Conservation (phyloP, 2,329 filamentous ascomycete species). For the Whalleya microplaca region DNA sequence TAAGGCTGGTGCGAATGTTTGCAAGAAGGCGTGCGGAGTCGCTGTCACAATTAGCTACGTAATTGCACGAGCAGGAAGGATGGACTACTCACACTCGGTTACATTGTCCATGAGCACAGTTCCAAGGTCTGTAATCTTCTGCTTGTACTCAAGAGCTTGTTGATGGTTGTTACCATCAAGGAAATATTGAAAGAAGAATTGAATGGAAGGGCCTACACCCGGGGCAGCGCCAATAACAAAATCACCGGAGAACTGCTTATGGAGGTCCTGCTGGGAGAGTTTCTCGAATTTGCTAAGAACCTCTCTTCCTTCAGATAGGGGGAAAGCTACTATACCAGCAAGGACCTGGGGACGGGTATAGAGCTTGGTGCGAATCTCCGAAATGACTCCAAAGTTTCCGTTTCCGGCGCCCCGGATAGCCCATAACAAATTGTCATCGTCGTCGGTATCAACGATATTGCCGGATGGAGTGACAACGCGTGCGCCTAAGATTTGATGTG, state of each 20-base stretch:
- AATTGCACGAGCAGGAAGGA: not conserved
- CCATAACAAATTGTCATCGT: not conserved
- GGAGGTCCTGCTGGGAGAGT: not conserved
- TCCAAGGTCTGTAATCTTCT: not conserved
- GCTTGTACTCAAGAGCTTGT: not conserved
- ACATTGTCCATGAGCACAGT: not conserved
- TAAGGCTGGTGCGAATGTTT: not conserved
- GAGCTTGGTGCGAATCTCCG: not conserved
- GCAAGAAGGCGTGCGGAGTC: not conserved
- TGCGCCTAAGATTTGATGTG: not conserved
- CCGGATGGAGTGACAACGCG: not conserved
- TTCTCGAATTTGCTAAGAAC: not conserved
- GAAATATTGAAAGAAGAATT: not conserved
- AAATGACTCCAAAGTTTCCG: not conserved
- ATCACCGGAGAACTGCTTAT: not conserved
- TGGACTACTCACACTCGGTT: not conserved
- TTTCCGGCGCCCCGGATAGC: not conserved
- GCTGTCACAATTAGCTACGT: not conserved
- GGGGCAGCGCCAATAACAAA: not conserved
- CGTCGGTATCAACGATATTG: not conserved
- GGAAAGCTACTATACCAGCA: not conserved
- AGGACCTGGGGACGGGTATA: not conserved
- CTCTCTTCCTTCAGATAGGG: not conserved
- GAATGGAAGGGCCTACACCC: not conserved
- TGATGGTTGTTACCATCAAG: not conserved